Conservation (phyloP, 805 yeast species). For the Jamesozyma jinghongensis region DNA sequence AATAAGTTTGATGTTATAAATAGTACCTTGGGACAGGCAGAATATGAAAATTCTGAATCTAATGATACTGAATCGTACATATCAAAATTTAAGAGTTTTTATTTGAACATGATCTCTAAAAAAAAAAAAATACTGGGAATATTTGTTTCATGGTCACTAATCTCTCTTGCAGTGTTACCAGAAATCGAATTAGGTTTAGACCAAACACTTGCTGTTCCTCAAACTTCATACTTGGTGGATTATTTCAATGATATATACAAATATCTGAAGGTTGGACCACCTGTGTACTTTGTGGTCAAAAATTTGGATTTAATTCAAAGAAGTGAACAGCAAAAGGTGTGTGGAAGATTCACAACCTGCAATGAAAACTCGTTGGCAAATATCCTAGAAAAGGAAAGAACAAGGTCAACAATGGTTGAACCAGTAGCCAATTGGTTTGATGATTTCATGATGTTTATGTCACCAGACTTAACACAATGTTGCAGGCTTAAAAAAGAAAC, state of each 20-base stretch:
- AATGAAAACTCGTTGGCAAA: slow-evolving; percentile 70
- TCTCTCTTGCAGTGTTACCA: slow-evolving; percentile 65
- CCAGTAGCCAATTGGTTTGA: slow-evolving; percentile 92
- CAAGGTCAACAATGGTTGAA: slow-evolving; percentile 60
- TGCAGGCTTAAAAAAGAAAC: slow-evolving; percentile 58
- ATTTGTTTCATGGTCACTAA: slow-evolving; percentile 55
- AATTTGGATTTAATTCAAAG: slow-evolving; percentile 55
- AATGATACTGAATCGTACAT: neutral
- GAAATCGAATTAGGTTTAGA: slow-evolving; percentile 70
- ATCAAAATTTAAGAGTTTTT: slow-evolving; percentile 28
- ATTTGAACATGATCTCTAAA: slow-evolving; percentile 49
- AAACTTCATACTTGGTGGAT: slow-evolving; percentile 67
- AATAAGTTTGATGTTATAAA: slow-evolving; percentile 1
- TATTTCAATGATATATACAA: slow-evolving; percentile 71
- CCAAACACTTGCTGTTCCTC: slow-evolving; percentile 81
- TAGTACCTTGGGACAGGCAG: neutral
- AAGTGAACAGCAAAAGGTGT: slow-evolving; percentile 58
- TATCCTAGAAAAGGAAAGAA: slow-evolving; percentile 74
- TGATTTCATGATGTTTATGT: slow-evolving; percentile 78
- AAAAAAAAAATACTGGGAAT: slow-evolving; percentile 41
- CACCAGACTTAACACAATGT: slow-evolving; percentile 80
- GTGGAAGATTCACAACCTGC: slow-evolving; percentile 85
- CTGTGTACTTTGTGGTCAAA: slow-evolving; percentile 75
- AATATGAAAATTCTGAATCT: slow-evolving; percentile 7
- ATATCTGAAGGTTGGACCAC: slow-evolving; percentile 83